phyloP scores from a whole-genome alignment of 2,329 filamentous ascomycete genomes.

The Fusarium palustre region DNA sequence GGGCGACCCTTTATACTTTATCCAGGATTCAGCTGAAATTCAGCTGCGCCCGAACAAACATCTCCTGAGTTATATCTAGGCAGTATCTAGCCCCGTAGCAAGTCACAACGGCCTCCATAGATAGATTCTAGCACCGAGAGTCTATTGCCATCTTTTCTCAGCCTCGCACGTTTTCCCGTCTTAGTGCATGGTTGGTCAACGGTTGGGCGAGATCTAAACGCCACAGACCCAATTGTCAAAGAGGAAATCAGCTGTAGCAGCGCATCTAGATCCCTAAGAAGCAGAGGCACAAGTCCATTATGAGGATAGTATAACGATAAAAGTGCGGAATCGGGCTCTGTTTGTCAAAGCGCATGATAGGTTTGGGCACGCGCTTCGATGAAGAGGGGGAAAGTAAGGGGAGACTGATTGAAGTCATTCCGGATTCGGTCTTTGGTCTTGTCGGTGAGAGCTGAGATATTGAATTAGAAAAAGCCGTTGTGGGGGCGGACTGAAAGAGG shows the following conservation, averaged over 20 bases:
- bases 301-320: background rate
- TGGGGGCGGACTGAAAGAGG: accelerated
- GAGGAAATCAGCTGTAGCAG: background rate
- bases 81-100: background rate
- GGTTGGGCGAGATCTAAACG: conserved; percentile 26
- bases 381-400: background rate
- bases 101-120: background rate
- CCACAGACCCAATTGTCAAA: conserved; percentile 26
- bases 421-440: background rate
- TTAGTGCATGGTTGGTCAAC: conserved; percentile 15
- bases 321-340: background rate
- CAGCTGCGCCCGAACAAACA: background rate
- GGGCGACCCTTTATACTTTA: conserved; percentile 14
- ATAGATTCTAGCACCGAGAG: conserved; percentile 5
- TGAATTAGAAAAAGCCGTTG: background rate
- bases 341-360: background rate
- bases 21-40: background rate
- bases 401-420: conserved; percentile 13
- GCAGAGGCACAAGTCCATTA: background rate
- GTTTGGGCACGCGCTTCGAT: background rate
- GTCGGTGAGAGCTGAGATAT: background rate
- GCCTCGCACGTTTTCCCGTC: background rate
- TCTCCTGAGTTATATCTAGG: background rate
- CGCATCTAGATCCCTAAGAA: conserved; percentile 22
- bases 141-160: conserved; percentile 14